These are phyloP conservation scores for Claviceps fusiformis DNA, from an alignment of 2,329 filamentous ascomycete species.

Conservation along the genomic window DNA sequence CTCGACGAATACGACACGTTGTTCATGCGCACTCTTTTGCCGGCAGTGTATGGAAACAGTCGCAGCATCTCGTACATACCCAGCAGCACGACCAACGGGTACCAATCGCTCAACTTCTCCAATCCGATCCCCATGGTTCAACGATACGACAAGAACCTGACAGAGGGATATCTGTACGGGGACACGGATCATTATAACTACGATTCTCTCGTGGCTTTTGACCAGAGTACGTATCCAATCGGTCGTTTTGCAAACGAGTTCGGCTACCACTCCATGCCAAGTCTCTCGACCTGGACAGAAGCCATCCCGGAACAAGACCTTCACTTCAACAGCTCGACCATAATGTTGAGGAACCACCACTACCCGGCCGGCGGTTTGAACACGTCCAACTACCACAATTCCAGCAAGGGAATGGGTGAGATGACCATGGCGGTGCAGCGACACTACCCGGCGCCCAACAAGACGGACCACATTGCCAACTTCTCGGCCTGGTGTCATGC, in stretches of 20 bases:
- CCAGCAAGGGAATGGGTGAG: slow-evolving; percentile 31
- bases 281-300: slow-evolving; percentile 42
- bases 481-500: slow-evolving; percentile 49
- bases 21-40: slow-evolving; percentile 40
- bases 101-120: slow-evolving; percentile 38
- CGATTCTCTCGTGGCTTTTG: slow-evolving; percentile 35
- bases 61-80: slow-evolving; percentile 47
- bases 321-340: slow-evolving; percentile 40
- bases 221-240: slow-evolving; percentile 39
- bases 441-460: slow-evolving; percentile 44
- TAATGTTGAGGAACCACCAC: slow-evolving; percentile 46
- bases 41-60: slow-evolving; percentile 43
- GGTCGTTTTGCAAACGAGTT: slow-evolving; percentile 52
- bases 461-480: slow-evolving; percentile 38
- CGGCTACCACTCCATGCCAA: slow-evolving; percentile 50
- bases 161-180: slow-evolving; percentile 39
- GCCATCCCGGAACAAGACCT: slow-evolving; percentile 37
- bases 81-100: slow-evolving; percentile 46
- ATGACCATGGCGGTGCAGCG: slow-evolving; percentile 42
- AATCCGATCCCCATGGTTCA: slow-evolving; percentile 38
- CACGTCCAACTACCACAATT: slow-evolving; percentile 7
- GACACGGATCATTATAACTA: slow-evolving; percentile 51
- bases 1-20: slow-evolving; percentile 41
- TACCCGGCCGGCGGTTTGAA: slow-evolving; percentile 17
- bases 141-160: slow-evolving; percentile 38